Evolutionary conservation across 2,329 filamentous ascomycete genomes (phyloP), one percentile per base, ranked within the genome.

Genomic region (Cryphonectria nitschkei): DNA sequence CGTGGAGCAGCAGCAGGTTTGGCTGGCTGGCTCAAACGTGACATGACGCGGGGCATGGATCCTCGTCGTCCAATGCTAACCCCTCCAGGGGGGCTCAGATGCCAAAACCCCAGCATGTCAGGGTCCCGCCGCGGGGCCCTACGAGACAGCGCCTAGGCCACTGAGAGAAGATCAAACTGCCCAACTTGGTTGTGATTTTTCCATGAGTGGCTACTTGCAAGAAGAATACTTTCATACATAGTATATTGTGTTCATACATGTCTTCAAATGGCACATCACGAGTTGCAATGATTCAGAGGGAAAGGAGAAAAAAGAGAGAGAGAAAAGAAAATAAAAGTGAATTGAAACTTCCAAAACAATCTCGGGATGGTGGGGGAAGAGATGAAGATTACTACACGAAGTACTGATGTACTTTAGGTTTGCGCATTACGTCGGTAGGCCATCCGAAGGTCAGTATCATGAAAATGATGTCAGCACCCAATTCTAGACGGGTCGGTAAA

Each of bases 61-160:
- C 64, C 32, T 54, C 46, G 37, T n/a, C 64, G 19, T 70, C 68
- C 32, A 70, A 72, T 67, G 58, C 54, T 34, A 43, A 46, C 34
- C 50, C 32, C 46, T 63, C 46, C 46, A 50, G 46, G 19, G 70
- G 37, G 37, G 67, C 26, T 43, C 43, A 50, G 58, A 58, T 14
- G 19, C 7, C 46, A n/a, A n/a, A n/a, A 50, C 9, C 46, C 19
- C 46, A 19, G 54, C 26, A 29, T 34, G 13, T 32, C 26, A 58
- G 68, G 46, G 37, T 32, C 56, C 37, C 54, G 14, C 54, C 19
- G 54, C 29, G 34, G 62, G 54, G 64, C 70, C 70, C 67, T 58
- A 60, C 26, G 54, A 32, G 54, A 32, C 13, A 58, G 29, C 22
- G 46, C 54, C 16, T 34, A 58, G 26, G 54, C 26, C 26, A 58